These are phyloP conservation scores for Neofusicoccum parvum DNA, from an alignment of 2,329 filamentous ascomycete genomes.

Conservation along the genomic window DNA sequence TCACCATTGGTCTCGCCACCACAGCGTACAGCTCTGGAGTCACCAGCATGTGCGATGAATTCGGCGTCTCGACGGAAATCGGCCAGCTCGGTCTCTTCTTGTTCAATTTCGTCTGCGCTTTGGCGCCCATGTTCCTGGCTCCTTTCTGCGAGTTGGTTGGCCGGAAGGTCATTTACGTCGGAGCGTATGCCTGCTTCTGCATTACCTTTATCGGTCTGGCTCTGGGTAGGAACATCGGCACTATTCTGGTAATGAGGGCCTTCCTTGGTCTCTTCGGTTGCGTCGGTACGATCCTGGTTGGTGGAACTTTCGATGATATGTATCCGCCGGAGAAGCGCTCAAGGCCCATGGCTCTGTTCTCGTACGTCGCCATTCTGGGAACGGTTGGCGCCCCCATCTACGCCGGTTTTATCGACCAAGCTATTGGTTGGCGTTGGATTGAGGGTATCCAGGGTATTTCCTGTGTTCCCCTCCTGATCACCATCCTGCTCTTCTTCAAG, in stretches of 20 bases:
- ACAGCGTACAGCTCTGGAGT: slow-evolving; percentile 57
- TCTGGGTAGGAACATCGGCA: slow-evolving; percentile 52
- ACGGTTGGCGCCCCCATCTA: slow-evolving; percentile 58
- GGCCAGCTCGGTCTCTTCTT: slow-evolving; percentile 54
- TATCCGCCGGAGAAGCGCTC: slow-evolving; percentile 50
- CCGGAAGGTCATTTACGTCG: slow-evolving; percentile 49
- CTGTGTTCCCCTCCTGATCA: slow-evolving; percentile 52
- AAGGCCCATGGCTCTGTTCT: slow-evolving; percentile 52
- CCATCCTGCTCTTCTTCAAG: slow-evolving; percentile 48
- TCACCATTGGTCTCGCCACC: slow-evolving; percentile 58
- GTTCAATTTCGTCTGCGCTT: slow-evolving; percentile 53
- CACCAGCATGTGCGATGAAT: slow-evolving; percentile 47
- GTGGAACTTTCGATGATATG: slow-evolving; percentile 55
- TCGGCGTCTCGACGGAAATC: slow-evolving; percentile 45
- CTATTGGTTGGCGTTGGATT: slow-evolving; percentile 57
- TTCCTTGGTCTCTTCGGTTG: slow-evolving; percentile 54
- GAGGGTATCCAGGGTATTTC: slow-evolving; percentile 56
- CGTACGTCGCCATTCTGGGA: slow-evolving; percentile 54
- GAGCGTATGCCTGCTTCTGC: slow-evolving; percentile 50
- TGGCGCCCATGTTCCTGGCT: slow-evolving; percentile 52
- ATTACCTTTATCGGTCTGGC: slow-evolving; percentile 53
- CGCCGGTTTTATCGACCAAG: slow-evolving; percentile 56
- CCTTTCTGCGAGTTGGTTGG: slow-evolving; percentile 56
- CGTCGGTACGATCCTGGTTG: slow-evolving; percentile 54
- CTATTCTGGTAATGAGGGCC: slow-evolving; percentile 51